These are phyloP conservation scores for Metschnikowia amazonensis DNA, from an alignment of 805 yeast species.

Conservation along the genomic window DNA sequence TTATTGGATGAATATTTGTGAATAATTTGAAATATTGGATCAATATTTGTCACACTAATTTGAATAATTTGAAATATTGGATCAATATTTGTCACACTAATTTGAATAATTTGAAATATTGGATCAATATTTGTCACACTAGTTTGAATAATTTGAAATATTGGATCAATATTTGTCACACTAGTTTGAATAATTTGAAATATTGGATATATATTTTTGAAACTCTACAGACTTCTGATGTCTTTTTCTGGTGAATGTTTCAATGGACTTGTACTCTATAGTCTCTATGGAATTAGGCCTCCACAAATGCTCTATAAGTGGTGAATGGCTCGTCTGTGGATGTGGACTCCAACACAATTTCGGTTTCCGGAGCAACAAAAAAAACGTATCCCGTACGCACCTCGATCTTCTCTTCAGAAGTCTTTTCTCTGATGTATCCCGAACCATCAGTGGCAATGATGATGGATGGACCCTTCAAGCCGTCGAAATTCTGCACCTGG, in stretches of 20 bases:
- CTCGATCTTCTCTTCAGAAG: slow-evolving; percentile 28
- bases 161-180: no score
- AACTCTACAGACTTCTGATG: no score
- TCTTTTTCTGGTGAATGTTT: neutral
- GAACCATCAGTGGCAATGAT: slow-evolving; percentile 77
- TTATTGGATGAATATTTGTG: no score
- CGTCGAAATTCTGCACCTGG: slow-evolving; percentile 53
- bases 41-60: no score
- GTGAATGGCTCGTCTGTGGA: slow-evolving; percentile 53
- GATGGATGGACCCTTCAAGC: slow-evolving; percentile 82
- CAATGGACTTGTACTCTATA: neutral
- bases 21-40: no score
- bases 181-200: no score
- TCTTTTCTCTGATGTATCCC: slow-evolving; percentile 53
- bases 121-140: no score
- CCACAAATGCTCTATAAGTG: slow-evolving; percentile 87
- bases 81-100: no score
- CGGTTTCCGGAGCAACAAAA: slow-evolving; percentile 77
- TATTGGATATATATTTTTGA: no score
- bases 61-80: no score
- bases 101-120: no score
- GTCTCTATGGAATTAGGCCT: slow-evolving; percentile 37
- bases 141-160: no score
- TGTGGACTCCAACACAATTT: slow-evolving; percentile 54
- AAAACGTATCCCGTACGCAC: slow-evolving; percentile 74